Evolutionary conservation across 2,329 filamentous ascomycete genomes (phyloP), one percentile per base, ranked within the genome.

Genomic region (Penicillium paneum): DNA sequence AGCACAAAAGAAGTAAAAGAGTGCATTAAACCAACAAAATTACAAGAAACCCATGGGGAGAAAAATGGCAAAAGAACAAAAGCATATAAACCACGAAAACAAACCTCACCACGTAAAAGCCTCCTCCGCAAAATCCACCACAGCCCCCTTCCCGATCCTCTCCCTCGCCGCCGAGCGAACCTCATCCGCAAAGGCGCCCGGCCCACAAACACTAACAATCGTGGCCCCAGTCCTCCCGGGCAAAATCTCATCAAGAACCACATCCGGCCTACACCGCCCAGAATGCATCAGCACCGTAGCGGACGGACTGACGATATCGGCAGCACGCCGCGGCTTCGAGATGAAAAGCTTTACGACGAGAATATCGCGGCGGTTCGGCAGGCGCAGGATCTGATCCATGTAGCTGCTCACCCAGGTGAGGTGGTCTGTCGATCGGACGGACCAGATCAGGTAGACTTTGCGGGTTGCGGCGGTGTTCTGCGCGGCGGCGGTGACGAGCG

Each of bases 351-450:
- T 80, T 56, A 87, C 81, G 47, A 78, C 78, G 12, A 87, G 77
- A 15, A 84, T 75, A 28, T 86, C 80, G 52, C 82, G 76, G 8
- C 84, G 80, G 11, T 78, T 76, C 2, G 83, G 81, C 71, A 86
- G 80, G 24, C 78, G 76, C 35, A 87, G 75, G 57, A 87, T 83
- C 63, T 82, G 75, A 68, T 86, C 83, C 84, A 87, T 87, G 81
- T 82, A 87, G 2, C 78, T 75, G 8, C 80, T 79, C n/a, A 86
- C 79, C 84, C 84, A 87, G 63, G 81, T 77, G 15, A 87, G 77
- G 48, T 79, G 78, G 53, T 87, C 84, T 5, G 80, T 80, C 55
- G 79, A 81, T 8, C 83, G 81, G 21, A 87, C 79, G 3, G 80
- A 81, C 84, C 84, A 87, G 64, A 86, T 77, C 8, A 87, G 79